Evolutionary conservation across 495 filamentous ascomycete species (phyloP).

Genomic region (Aspergillus carlsbadensis): DNA sequence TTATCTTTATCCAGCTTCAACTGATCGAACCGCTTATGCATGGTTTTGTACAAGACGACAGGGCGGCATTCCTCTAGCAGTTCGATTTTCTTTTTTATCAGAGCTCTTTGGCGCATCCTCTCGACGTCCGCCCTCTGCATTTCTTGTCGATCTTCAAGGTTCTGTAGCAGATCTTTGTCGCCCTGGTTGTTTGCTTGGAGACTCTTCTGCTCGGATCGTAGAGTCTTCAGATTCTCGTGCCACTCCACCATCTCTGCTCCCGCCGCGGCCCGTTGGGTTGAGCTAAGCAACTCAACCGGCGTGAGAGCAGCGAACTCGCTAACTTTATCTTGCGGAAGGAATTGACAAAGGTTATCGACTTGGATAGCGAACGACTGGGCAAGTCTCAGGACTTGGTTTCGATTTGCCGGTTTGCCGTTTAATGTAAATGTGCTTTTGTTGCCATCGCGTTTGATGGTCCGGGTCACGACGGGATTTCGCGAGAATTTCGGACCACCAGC

Average conservation of each 20-base stretch:
- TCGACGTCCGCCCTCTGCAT: constrained; percentile 80
- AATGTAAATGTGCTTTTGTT: constrained; percentile 75
- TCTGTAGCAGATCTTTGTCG: constrained; percentile 60
- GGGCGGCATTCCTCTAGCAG: constrained; percentile 65
- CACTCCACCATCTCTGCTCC: constrained; percentile 74
- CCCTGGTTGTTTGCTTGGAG: constrained; percentile 55
- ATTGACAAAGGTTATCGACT: constrained; percentile 97
- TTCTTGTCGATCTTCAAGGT: constrained; percentile 71
- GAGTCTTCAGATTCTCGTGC: constrained; percentile 70
- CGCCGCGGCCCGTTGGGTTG: constrained; percentile 85
- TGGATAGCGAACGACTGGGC: constrained; percentile 76
- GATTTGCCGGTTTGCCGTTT: constrained; percentile 57
- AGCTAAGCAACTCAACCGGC: constrained; percentile 78
- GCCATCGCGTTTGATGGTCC: constrained; percentile 75
- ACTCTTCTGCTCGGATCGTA: constrained; percentile 68
- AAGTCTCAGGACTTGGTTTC: constrained; percentile 61
- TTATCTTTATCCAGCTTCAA: constrained; percentile 47
- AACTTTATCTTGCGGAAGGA: constrained; percentile 94
- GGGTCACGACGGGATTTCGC: constrained; percentile 68
- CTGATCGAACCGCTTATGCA: constrained; percentile 31
- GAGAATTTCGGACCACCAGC: constrained; percentile 48
- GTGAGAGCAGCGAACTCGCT: constrained; percentile 87
- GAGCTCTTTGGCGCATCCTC: constrained; percentile 70
- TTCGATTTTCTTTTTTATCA: constrained; percentile 63
- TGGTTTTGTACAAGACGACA: constrained; percentile 58